Evolutionary conservation across 176 grass and related monocot genomes (phyloP), one percentile per base, ranked within the genome.

Genomic region (Chrysopogon serrulatus): DNA sequence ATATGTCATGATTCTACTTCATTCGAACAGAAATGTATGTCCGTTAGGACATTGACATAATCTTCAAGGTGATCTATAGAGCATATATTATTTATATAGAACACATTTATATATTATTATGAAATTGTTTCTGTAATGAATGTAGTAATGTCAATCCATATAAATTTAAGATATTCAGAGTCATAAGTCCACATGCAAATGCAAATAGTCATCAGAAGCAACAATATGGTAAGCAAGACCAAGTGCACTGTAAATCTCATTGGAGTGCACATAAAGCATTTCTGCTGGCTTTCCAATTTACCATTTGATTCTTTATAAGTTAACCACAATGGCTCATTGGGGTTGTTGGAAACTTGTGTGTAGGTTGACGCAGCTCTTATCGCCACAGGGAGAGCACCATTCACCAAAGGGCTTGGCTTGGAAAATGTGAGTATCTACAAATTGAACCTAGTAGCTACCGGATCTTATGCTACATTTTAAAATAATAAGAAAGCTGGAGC

Each of bases 341-440:
- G n/a, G n/a, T n/a, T 2, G 17, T 69, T 51, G 26, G 13, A 37
- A 44, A 65, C 56, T 42, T 82, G 6, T 71, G 65, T 82, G 30
- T 79, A 98, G 95, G 92, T 98, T 26, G 95, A 98, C 85, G 95
- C 95, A 85, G 92, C 95, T 7, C 88, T 98, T 84, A 98, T 98
- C 87, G 91, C 95, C 73, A 98, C 92, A 78, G 95, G 92, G 88
- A 93, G 95, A 72, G 95, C 95, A 19, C 95, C 95, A 79, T 95
- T 95, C 77, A 98, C 95, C 43, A 90, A 90, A 45, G 95, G 92
- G 77, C 95, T 98, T 88, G 95, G 95, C 80, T 91, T 98, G 90
- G 95, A 98, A 92, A 98, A 98, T 89, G 92, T 98, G 64, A 75
- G 90, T 82, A 51, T 37, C 43, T 53, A 39, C 68, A 70, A 54